A percentile compares a stretch with the other conserved stretches of the same genome.
These are phyloP conservation scores for Hypoxylon sp. DNA, from an alignment of 2,329 filamentous ascomycete genomes.

Conservation along the genomic window DNA sequence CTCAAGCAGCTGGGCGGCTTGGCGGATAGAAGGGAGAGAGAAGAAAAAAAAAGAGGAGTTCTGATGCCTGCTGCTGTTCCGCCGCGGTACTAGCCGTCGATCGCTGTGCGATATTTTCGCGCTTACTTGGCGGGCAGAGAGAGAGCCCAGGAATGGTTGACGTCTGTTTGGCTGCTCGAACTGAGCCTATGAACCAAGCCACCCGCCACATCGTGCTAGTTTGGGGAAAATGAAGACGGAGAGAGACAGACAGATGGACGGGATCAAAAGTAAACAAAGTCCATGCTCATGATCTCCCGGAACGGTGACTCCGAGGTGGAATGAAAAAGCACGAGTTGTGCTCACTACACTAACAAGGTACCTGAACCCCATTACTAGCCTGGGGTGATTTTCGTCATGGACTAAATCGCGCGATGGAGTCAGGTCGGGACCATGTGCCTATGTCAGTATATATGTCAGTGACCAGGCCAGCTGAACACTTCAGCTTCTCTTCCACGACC, in stretches of 20 bases:
- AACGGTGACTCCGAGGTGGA: background rate
- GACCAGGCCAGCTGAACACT: no score
- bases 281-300: background rate
- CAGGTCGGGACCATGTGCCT: no score
- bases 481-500: no score
- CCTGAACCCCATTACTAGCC: background rate
- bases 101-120: slow-evolving; percentile 28
- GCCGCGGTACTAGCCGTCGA: slow-evolving; percentile 30
- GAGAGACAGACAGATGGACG: background rate
- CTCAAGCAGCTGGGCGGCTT: no score
- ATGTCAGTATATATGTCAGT: no score
- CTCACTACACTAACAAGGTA: background rate
- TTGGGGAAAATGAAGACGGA: background rate
- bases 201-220: slow-evolving; percentile 9
- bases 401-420: background rate
- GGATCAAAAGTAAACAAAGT: background rate
- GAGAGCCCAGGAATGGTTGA: no score
- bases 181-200: slow-evolving; percentile 6
- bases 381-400: background rate
- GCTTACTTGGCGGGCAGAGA: slow-evolving; percentile 27
- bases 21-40: no score
- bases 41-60: slow-evolving; percentile 5
- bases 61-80: slow-evolving; percentile 29
- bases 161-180: background rate
- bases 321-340: background rate